Evolutionary conservation across 2,329 filamentous ascomycete species (phyloP), one percentile per base, ranked within the genome.

Genomic region (Claviceps citrina): DNA sequence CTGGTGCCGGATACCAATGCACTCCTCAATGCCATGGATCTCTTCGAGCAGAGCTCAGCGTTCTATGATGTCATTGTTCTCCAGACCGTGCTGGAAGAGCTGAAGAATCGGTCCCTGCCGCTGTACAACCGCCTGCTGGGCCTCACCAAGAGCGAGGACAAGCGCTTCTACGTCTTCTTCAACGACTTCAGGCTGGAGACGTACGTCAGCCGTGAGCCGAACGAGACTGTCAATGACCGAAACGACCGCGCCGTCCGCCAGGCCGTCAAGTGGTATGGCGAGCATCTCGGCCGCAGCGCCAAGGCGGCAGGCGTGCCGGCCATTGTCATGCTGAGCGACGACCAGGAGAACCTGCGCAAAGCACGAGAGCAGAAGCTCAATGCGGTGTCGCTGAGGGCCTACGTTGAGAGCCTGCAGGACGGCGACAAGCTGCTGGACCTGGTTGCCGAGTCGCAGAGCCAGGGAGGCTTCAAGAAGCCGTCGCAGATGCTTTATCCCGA

Each of bases 101-200:
- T 98, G 44, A 84, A 86, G 56, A 94, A 95, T 58, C 77, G 87
- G 50, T 96, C 89, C 10, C 63, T 96, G 45, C 91, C 91, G 31
- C 74, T 98, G 28, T 98, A 96, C 65, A 95, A 95, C 59, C 83
- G 91, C 30, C 68, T 98, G 37, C 76, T 96, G 49, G 78, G 82
- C 18, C 68, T 98, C 47, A 93, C 87, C 30, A 93, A 89, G 62
- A 94, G 89, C 54, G 86, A 94, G 52, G 86, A 93, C 48, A 98
- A 98, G 68, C 78, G 89, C 40, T 96, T 94, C 58, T 95, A 96
- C 55, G 84, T 98, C 39, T 98, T 98, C 59, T 96, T 96, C 73
- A 98, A 98, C 59, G 91, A 98, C 53, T 98, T 98, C 56, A 76
- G 89, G 38, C 68, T 87, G 30, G 93, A 98, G 60, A 98, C 91